Base-by-base conservation (phyloP, 257 asterid genomes). In the Plectranthus barbatus region DNA sequence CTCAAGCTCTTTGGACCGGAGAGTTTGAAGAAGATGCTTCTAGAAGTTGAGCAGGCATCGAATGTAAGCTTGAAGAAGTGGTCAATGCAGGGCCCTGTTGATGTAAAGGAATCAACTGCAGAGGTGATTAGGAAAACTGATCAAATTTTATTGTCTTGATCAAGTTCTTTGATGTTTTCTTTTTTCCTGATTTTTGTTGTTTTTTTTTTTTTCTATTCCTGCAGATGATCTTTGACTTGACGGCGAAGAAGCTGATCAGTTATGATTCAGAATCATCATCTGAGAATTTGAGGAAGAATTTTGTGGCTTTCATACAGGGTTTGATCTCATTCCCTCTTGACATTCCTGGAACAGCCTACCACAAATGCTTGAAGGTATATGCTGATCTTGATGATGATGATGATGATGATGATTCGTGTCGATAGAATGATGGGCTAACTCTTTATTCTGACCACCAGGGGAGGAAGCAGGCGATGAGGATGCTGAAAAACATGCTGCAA, bases 151-250 rank as follows among this genome's bases (percentile, higher is more conserved):
- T 23, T 52, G n/a, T 14, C 11, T 20, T 26, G 23, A 14, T 41
- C 19, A 49, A 48, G 10, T 41, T 40, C 33, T 9, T 6, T 1
- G 4, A 23, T 44, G 15, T 15, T 4, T 19, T 18, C 6, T 62
- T 6, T 34, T 34, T 48, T 51, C 60, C 31, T 55, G 15, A 12
- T 17, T 53, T 74, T 7, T 0, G 10, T 54, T 54, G 51, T 17
- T 45, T 2, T 7, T 8, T 29, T 3, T 54, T 1, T 0, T 9
- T 51, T n/a, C n/a, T n/a, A n/a, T n/a, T 64, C 41, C 14, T 77
- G 75, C 86, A 88, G 96, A 81, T 91, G 98, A 86, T 91, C 69
- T 91, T 91, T 76, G 92, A 91, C 69, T 85, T 91, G 48, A 80
- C 96, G 7, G 95, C 96, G 6, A 88, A 83, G 68, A 91, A 91